Evolutionary conservation across 768 basidiomycete species (phyloP).

Genomic region (Exidia glandulosa): DNA sequence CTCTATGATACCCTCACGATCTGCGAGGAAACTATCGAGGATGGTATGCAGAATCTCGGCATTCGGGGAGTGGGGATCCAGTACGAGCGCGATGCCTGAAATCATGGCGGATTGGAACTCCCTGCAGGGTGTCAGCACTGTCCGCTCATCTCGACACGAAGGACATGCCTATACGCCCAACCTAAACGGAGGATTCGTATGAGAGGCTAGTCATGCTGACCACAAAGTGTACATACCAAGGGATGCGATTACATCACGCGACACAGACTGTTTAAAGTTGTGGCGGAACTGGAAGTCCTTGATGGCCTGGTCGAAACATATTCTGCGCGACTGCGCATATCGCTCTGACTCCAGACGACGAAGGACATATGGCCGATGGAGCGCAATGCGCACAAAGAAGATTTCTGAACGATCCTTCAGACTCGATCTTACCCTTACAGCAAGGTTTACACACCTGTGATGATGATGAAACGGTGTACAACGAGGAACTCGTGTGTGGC

Average conservation of each 20-base stretch:
- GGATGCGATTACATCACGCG: conserved; percentile 55
- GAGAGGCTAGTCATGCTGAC: neutral
- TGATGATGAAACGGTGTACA: conserved; percentile 74
- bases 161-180: neutral
- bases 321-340: conserved; percentile 67
- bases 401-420: conserved; percentile 67
- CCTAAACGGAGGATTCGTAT: neutral
- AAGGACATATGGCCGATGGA: conserved; percentile 82
- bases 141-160: neutral
- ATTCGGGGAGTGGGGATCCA: conserved; percentile 64
- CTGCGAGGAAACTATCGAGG: conserved; percentile 64
- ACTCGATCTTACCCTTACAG: neutral
- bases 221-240: conserved; percentile 29
- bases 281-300: conserved; percentile 75
- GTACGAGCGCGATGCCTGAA: conserved; percentile 72
- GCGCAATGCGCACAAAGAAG: conserved; percentile 70
- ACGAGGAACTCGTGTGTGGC: conserved; percentile 53
- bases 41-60: conserved; percentile 67
- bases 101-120: conserved; percentile 89
- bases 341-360: conserved; percentile 69
- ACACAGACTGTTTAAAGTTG: conserved; percentile 48
- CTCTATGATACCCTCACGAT: conserved; percentile 47
- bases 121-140: conserved; percentile 50
- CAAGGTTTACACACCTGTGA: neutral
- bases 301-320: conserved; percentile 86